Conservation (phyloP, 306 rosid genomes). For the Prunus padus region DNA sequence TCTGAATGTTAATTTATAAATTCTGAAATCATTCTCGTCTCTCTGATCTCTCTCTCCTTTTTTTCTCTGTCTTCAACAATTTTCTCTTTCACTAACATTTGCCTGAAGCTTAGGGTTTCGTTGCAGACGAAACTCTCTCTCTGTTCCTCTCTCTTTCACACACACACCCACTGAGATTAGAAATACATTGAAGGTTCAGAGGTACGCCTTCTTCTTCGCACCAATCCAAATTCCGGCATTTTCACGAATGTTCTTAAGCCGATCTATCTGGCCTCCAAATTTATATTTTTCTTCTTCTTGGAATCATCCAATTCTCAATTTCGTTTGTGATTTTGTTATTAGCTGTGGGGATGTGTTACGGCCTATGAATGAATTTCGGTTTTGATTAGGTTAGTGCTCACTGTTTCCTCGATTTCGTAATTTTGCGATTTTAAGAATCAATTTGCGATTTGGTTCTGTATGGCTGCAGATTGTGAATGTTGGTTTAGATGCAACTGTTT, state of each 20-base stretch:
- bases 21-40: slow-evolving; percentile 20
- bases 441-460: slow-evolving; percentile 40
- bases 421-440: slow-evolving; percentile 28
- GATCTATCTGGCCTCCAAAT: slow-evolving; percentile 31
- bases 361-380: slow-evolving; percentile 38
- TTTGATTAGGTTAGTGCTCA: slow-evolving; percentile 41
- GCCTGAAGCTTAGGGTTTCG: slow-evolving; percentile 33
- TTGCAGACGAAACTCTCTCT: slow-evolving; percentile 13
- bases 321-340: slow-evolving; percentile 23
- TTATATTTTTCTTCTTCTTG: slow-evolving; percentile 8
- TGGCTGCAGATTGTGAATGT: slow-evolving; percentile 32
- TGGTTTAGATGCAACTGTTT: slow-evolving; percentile 35
- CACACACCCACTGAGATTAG: not conserved
- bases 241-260: slow-evolving; percentile 25
- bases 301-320: slow-evolving; percentile 33
- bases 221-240: slow-evolving; percentile 36
- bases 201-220: slow-evolving; percentile 46
- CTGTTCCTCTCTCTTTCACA: not conserved
- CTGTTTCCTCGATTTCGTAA: slow-evolving; percentile 5
- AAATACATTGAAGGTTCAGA: slow-evolving; percentile 27
- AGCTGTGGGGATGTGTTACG: slow-evolving; percentile 52
- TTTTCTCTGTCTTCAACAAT: slow-evolving; percentile 27
- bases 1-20: slow-evolving; percentile 11
- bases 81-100: slow-evolving; percentile 25
- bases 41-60: slow-evolving; percentile 16